Percentiles rank a stretch among this genome's conserved stretches.
phyloP scores from a whole-genome alignment of 495 filamentous ascomycete genomes.

The Penicillium antarcticum region DNA sequence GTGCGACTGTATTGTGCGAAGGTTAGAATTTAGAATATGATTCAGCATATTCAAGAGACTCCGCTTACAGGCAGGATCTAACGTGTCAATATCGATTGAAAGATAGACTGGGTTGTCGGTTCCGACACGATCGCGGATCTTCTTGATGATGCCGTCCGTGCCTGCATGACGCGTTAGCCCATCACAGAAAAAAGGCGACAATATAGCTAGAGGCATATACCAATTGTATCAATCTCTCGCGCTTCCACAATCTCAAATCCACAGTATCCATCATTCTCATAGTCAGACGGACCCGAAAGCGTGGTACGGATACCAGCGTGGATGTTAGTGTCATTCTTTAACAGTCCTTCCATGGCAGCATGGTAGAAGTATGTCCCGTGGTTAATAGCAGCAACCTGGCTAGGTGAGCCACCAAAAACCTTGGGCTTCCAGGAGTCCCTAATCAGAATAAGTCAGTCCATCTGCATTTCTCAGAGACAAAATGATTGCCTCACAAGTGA shows the following conservation, averaged over 20 bases:
- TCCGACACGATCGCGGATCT: constrained; percentile 71
- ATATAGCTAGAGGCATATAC: constrained; percentile 17
- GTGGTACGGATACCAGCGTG: constrained; percentile 84
- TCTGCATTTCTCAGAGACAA: not conserved
- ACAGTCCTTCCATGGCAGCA: constrained; percentile 64
- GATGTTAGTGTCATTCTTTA: constrained; percentile 79
- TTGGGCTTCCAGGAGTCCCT: constrained; percentile 65
- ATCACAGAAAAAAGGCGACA: not conserved
- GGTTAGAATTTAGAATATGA: not conserved
- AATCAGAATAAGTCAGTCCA: not conserved
- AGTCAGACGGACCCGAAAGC: constrained; percentile 66
- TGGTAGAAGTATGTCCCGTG: constrained; percentile 84
- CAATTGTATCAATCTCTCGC: constrained; percentile 74
- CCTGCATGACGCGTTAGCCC: constrained; percentile 11
- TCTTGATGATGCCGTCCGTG: constrained; percentile 65
- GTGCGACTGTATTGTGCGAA: constrained; percentile 52
- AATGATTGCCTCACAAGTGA: constrained; percentile 49
- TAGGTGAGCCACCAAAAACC: constrained; percentile 68
- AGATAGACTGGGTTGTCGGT: constrained; percentile 73
- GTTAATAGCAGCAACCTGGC: constrained; percentile 65
- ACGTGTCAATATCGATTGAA: constrained; percentile 83
- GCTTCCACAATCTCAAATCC: constrained; percentile 82
- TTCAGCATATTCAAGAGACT: no score
- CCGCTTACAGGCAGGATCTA: constrained; percentile 75
- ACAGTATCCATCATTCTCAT: constrained; percentile 79